Evolutionary conservation across 2,329 filamentous ascomycete genomes (phyloP), one percentile per base, ranked within the genome.

Genomic region (Myotisia sp.): DNA sequence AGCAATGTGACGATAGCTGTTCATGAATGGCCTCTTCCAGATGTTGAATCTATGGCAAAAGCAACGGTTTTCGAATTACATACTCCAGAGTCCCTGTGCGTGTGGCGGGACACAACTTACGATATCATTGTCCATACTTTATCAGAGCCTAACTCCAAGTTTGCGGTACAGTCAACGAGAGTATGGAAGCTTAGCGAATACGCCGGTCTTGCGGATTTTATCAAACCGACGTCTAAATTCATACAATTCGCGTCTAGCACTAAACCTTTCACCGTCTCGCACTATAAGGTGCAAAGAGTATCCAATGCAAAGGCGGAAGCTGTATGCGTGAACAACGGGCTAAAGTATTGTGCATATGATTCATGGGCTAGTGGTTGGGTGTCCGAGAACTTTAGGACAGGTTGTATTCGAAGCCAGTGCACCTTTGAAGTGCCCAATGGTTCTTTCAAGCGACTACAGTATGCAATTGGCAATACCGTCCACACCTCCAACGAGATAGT

Each of bases 11-110:
- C 17, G 0, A 73, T 78, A 5, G 1, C 26, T 0, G 46, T 70
- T 6, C 56, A 71, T 41, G 72, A 77, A 44, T 74, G 69, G 69
- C 71, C 72, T 0, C 51, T 76, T 0, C 63, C 70, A 0, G 19
- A 26, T 0, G 10, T 55, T 0, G 0, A 27, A 0, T 30, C 16
- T 7, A 16, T 17, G 17, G 28, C 28, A 8, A 63, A 67, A 37
- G 54, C 66, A 0, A 56, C 60, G 0, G 54, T 75, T 0, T 76
- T 76, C 32, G 71, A 76, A 41, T 49, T 75, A 0, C 33, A 43
- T 0, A 40, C 60, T 0, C 70, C 70, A 0, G 3, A 14, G 0
- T 18, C 45, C 0, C 65, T 70, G 21, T 45, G 45, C 0, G 29
- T 42, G 1, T 76, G 71, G 71, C 54, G 71, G 10, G 63, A 73